These are phyloP conservation scores for Termitomyces sp. DNA, from an alignment of 768 basidiomycete species.

Conservation along the genomic window DNA sequence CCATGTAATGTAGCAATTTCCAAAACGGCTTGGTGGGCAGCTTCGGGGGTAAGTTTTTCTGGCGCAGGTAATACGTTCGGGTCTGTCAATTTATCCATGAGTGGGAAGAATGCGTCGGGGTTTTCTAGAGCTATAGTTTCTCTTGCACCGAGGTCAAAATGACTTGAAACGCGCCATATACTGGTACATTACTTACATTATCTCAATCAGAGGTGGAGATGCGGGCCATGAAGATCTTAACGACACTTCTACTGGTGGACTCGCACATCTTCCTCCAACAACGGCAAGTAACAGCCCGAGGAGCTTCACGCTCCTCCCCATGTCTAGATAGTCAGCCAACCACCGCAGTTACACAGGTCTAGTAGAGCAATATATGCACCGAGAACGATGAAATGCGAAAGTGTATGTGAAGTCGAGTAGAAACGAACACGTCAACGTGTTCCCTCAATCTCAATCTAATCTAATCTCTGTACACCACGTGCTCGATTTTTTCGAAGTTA, in stretches of 20 bases:
- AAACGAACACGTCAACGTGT: slow-evolving; percentile 12
- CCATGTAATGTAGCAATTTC: slow-evolving; percentile 42
- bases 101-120: slow-evolving; percentile 67
- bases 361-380: background rate
- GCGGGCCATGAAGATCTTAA: slow-evolving; percentile 64
- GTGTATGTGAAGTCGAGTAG: background rate
- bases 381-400: background rate
- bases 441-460: slow-evolving; percentile 1
- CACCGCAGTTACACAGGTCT: background rate
- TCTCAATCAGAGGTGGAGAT: slow-evolving; percentile 56
- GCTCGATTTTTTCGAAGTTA: slow-evolving; percentile 12
- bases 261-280: slow-evolving; percentile 7
- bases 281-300: slow-evolving; percentile 12
- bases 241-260: slow-evolving; percentile 53
- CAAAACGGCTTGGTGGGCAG: slow-evolving; percentile 49
- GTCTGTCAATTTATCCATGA: slow-evolving; percentile 61
- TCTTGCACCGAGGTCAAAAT: slow-evolving; percentile 31
- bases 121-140: slow-evolving; percentile 78
- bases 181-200: slow-evolving; percentile 41
- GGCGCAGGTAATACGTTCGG: slow-evolving; percentile 33
- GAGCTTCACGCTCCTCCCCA: slow-evolving; percentile 13
- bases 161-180: background rate
- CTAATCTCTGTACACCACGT: slow-evolving; percentile 14
- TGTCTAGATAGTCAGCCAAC: background rate
- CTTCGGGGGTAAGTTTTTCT: slow-evolving; percentile 36